phyloP scores from a whole-genome alignment of 768 basidiomycete genomes.

The Rubroboletus satanas region DNA sequence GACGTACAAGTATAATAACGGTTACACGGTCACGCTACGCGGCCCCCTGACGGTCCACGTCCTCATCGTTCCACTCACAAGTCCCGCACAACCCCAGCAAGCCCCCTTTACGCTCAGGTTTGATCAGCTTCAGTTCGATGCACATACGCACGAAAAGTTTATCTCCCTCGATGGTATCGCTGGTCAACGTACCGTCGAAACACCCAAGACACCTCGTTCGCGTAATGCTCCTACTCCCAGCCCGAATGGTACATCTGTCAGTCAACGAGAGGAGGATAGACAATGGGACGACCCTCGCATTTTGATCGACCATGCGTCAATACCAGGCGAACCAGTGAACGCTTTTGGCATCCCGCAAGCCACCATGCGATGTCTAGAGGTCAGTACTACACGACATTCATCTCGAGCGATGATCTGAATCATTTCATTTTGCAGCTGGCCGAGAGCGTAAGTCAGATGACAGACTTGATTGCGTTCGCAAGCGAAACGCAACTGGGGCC shows the following conservation, averaged over 20 bases:
- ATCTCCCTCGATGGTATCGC: slow-evolving; percentile 61
- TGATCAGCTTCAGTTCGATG: slow-evolving; percentile 71
- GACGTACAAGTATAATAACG: slow-evolving; percentile 79
- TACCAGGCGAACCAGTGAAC: slow-evolving; percentile 82
- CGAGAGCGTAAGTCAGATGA: slow-evolving; percentile 79
- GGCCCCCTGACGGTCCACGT: slow-evolving; percentile 73
- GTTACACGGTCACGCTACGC: slow-evolving; percentile 72
- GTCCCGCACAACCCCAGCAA: slow-evolving; percentile 20
- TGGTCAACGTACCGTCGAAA: slow-evolving; percentile 45
- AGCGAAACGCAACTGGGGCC: slow-evolving; percentile 55
- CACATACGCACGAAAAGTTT: slow-evolving; percentile 68
- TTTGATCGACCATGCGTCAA: slow-evolving; percentile 55
- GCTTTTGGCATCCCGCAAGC: slow-evolving; percentile 87
- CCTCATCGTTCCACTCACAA: slow-evolving; percentile 29
- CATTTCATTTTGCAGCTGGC: slow-evolving; percentile 49
- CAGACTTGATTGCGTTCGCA: slow-evolving; percentile 68
- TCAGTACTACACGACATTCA: slow-evolving; percentile 28
- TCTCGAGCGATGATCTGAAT: slow-evolving; percentile 2
- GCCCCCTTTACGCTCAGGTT: slow-evolving; percentile 50
- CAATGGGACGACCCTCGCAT: slow-evolving; percentile 66
- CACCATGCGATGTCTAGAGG: slow-evolving; percentile 86
- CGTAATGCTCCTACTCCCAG: slow-evolving; percentile 35
- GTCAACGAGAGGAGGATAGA: slow-evolving; percentile 48
- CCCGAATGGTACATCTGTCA: slow-evolving; percentile 25
- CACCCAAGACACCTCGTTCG: slow-evolving; percentile 36